Evolutionary conservation across 331 rosid species (phyloP), one percentile per base, ranked within the genome.

Genomic region (Spiraea crenata): DNA sequence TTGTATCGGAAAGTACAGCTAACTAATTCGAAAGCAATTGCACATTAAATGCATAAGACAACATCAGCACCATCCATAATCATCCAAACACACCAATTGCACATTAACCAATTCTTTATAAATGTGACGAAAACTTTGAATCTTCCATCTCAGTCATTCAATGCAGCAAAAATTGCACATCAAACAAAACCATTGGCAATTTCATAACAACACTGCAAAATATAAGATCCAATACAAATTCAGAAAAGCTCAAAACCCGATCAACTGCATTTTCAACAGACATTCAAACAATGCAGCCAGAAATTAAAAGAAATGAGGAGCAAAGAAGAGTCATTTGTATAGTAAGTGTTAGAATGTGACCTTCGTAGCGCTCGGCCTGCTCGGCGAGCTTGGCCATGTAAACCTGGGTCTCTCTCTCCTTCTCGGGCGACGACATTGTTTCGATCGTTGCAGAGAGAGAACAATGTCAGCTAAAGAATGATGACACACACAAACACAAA

Each of bases 361-460:
- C 97, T 68, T 93, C 98, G 62, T 93, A 93, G 77, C 98, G 89
- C 80, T 93, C 98, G 57, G 98, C 98, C 80, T 93, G 98, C 68
- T 93, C 98, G 34, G 98, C 85, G 57, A 93, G 97, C 79, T 93
- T 93, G 81, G 98, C 96, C 95, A 87, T 40, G 88, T 93, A 93
- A 67, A 93, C 97, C 78, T 88, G 95, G 65, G 96, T 87, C 71
- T 90, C 98, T 85, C 98, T 84, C 91, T 93, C 97, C 80, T 88
- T 90, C 77, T 93, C 89, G 54, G 82, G 46, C 25, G 88, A 78
- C 50, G 96, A 72, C 97, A 87, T 90, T 41, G 64, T 59, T 59
- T 90, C 41, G 31, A 25, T 25, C 31, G 85, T 83, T 69, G 34
- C 76, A 84, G 81, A 77, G 80, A 84, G 84, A 82, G 90, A 80